Evolutionary conservation across 2,329 filamentous ascomycete species (phyloP).

Genomic region (Neonectria coccinea): DNA sequence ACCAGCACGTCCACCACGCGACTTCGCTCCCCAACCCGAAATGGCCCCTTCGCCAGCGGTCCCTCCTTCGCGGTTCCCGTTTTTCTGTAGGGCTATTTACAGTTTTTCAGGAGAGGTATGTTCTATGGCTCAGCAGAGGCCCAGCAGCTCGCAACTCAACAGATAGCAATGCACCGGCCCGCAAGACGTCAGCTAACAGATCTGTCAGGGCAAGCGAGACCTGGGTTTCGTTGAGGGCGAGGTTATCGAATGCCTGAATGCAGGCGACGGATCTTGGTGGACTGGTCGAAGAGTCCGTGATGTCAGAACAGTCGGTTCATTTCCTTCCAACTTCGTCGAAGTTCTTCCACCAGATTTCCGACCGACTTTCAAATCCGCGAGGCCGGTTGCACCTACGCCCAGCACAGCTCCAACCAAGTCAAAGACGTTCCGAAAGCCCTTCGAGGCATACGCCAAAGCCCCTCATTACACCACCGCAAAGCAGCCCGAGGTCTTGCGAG

Average conservation of each 20-base stretch:
- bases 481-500: constrained; percentile 67
- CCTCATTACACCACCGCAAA: constrained; percentile 74
- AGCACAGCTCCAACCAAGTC: constrained; percentile 68
- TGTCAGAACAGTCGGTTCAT: constrained; percentile 88
- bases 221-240: constrained; percentile 96
- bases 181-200: constrained; percentile 30
- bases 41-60: constrained; percentile 69
- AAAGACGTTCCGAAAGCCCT: constrained; percentile 74
- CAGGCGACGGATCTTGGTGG: constrained; percentile 98
- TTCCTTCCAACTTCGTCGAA: constrained; percentile 97
- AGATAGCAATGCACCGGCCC: too few species aligned
- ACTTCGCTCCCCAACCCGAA: not conserved
- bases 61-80: constrained; percentile 84
- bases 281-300: constrained; percentile 92
- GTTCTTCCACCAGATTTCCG: constrained; percentile 87
- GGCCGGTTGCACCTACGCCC: constrained; percentile 69
- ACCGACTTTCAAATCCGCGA: constrained; percentile 73
- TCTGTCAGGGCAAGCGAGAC: constrained; percentile 83
- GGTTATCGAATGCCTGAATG: constrained; percentile 97
- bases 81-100: constrained; percentile 91
- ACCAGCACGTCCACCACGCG: not conserved
- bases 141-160: too few species aligned
- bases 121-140: constrained; percentile 15
- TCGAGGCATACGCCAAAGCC: constrained; percentile 74
- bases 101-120: constrained; percentile 89